These are phyloP conservation scores for Penicillium pancosmium DNA, from an alignment of 495 filamentous ascomycete species.

Conservation along the genomic window DNA sequence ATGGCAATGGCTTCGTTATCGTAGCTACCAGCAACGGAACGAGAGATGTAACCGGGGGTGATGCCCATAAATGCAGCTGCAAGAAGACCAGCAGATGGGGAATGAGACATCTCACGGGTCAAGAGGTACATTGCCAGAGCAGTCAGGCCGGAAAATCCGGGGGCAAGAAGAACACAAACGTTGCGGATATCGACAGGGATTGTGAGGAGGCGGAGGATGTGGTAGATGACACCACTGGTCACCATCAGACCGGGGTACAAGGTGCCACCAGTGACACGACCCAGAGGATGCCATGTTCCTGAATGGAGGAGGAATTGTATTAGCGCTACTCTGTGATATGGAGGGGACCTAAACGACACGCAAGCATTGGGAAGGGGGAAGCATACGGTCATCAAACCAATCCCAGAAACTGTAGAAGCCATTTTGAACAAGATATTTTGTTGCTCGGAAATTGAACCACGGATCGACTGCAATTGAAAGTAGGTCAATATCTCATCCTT, in stretches of 20 bases:
- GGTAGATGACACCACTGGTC: slow-evolving; percentile 96
- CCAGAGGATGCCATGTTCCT: slow-evolving; percentile 99
- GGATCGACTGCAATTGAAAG: slow-evolving; percentile 74
- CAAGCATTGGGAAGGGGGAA: slow-evolving; percentile 12
- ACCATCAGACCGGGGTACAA: slow-evolving; percentile 99
- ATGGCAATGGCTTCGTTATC: slow-evolving; percentile 99
- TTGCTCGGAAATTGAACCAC: slow-evolving; percentile 99
- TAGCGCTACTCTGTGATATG: slow-evolving; percentile 19
- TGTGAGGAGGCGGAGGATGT: slow-evolving; percentile 85
- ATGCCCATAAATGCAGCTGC: slow-evolving; percentile 98
- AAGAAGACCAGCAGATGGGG: slow-evolving; percentile 90
- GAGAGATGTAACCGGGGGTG: slow-evolving; percentile 93
- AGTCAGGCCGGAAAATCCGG: slow-evolving; percentile 93
- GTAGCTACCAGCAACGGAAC: slow-evolving; percentile 97
- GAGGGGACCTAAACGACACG: slow-evolving; percentile 11
- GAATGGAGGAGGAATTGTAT: slow-evolving; percentile 24
- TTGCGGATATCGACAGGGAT: slow-evolving; percentile 98
- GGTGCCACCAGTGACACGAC: slow-evolving; percentile 97
- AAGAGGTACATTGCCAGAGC: slow-evolving; percentile 93
- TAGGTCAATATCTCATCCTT: slow-evolving; percentile 26
- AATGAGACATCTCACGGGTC: slow-evolving; percentile 92
- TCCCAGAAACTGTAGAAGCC: slow-evolving; percentile 99
- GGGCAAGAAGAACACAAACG: slow-evolving; percentile 95
- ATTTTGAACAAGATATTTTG: slow-evolving; percentile 94
- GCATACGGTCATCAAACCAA: slow-evolving; percentile 98